Base-by-base conservation (phyloP, 805 yeast genomes). In the Candida awuae region DNA sequence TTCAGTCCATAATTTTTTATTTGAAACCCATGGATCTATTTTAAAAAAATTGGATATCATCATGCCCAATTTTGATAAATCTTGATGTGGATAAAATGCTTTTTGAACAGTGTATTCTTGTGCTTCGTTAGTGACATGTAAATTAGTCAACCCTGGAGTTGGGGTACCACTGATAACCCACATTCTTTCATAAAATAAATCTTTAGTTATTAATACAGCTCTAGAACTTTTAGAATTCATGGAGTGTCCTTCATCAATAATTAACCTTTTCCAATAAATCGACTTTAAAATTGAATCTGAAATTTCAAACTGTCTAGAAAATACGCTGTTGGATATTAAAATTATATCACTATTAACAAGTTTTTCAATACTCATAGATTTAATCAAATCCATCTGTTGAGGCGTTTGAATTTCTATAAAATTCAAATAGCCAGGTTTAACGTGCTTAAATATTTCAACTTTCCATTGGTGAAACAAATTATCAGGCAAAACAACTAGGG, bases 131-230 rank as follows among this genome's bases (percentile, higher is more conserved):
- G 58, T 62, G 44, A 78, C 69, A 45, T 75, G 72, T 7, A 77
- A 52, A 32, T 67, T 68, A 0, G 86, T 77, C 37, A 80, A 59
- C 0, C 88, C 88, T 0, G 82, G 69, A 0, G 86, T 80, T 4
- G 87, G 87, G 0, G 88, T 80, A 22, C 88, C 87, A 0, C 83
- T 75, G 1, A 80, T 84, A 0, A 79, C 77, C 88, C 88, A 80
- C 43, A 73, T 67, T 36, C 85, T 64, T 50, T 80, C 88, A 8
- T 73, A 71, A 34, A 58, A 54, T 33, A 81, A 51, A 17, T 62
- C 58, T 25, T 63, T 64, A 15, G 83, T 75, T 25, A 75, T 51
- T 8, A 56, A 51, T 7, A 73, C 77, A 0, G 73, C 66, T 35
- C 71, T 62, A 0, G 83, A 67, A 1, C 66, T 54, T 39, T 67